Evolutionary conservation across 2,329 filamentous ascomycete species (phyloP).

Genomic region (Exophiala sp.): DNA sequence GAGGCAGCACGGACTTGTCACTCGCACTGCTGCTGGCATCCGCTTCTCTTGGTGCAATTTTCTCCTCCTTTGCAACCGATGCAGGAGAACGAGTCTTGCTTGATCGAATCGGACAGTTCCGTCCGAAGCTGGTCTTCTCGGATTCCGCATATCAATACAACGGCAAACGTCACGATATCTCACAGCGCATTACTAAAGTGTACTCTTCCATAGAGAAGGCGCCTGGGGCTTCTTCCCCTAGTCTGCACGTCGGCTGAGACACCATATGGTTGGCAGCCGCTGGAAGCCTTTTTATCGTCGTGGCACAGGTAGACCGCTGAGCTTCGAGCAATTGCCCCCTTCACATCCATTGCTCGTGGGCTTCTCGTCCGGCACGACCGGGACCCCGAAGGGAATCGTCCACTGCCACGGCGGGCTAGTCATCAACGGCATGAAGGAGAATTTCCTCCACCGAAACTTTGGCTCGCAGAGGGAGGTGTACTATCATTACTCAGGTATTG

Average conservation of each 20-base stretch:
- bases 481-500: slow-evolving; percentile 43
- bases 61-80: slow-evolving; percentile 17
- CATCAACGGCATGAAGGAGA: slow-evolving; percentile 52
- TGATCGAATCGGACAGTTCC: slow-evolving; percentile 66
- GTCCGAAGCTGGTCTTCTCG: slow-evolving; percentile 71
- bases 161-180: slow-evolving; percentile 64
- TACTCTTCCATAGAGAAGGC: too few relatives aligned
- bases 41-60: slow-evolving; percentile 13
- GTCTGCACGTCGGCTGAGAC: slow-evolving; percentile 32
- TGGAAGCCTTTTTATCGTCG: slow-evolving; percentile 32
- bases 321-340: slow-evolving; percentile 59
- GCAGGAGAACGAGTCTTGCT: slow-evolving; percentile 9
- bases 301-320: neutral
- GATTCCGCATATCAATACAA: slow-evolving; percentile 76
- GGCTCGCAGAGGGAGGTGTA: slow-evolving; percentile 37
- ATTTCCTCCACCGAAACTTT: slow-evolving; percentile 46
- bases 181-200: too few relatives aligned
- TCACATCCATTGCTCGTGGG: slow-evolving; percentile 61
- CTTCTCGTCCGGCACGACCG: slow-evolving; percentile 40
- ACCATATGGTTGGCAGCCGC: slow-evolving; percentile 39
- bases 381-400: slow-evolving; percentile 69
- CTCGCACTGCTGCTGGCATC: slow-evolving; percentile 12
- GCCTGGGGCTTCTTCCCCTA: too few relatives aligned
- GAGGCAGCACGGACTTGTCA: slow-evolving; percentile 5
- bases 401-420: slow-evolving; percentile 52